Percentiles rank a stretch among this genome's conserved stretches.
These are phyloP conservation scores for Symbiodinium pilosum DNA, from an alignment of 73 alveolate species.

Conservation along the genomic window DNA sequence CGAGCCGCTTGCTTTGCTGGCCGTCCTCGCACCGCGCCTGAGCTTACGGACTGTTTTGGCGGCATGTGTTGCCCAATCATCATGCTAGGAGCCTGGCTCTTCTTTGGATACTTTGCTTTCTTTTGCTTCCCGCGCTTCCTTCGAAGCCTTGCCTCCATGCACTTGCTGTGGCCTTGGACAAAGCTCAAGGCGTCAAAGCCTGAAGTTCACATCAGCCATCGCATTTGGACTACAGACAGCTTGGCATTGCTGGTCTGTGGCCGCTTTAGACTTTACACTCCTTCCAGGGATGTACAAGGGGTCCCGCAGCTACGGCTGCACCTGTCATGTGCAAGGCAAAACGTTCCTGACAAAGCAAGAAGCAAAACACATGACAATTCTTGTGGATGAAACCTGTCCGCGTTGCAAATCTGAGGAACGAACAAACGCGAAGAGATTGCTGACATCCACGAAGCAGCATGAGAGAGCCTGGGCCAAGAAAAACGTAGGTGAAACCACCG, in stretches of 20 bases:
- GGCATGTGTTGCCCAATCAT: neutral
- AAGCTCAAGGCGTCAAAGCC: too few species aligned
- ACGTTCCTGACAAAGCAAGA: neutral
- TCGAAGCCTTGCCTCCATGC: neutral
- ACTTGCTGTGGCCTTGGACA: neutral
- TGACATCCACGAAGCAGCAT: constrained; percentile 79
- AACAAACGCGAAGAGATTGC: constrained; percentile 51
- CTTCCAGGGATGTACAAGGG: too few species aligned
- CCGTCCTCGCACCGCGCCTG: constrained; percentile 16
- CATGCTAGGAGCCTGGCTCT: neutral
- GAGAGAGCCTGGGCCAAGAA: constrained; percentile 51
- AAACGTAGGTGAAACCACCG: too few species aligned
- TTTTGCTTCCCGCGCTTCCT: neutral
- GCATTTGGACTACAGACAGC: too few species aligned
- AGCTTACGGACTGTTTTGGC: neutral
- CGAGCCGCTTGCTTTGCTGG: constrained; percentile 66
- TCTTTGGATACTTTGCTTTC: neutral
- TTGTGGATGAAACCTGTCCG: neutral
- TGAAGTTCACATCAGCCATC: too few species aligned
- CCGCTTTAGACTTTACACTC: too few species aligned
- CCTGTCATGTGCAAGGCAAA: neutral
- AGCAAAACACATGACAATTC: too few species aligned
- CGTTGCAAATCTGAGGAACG: neutral
- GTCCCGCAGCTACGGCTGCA: too few species aligned
- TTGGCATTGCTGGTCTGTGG: too few species aligned